Percentiles rank a stretch among this genome's conserved stretches.
These are phyloP conservation scores for Bassia scoparia DNA, from an alignment of 148 eudicot species.

Conservation along the genomic window DNA sequence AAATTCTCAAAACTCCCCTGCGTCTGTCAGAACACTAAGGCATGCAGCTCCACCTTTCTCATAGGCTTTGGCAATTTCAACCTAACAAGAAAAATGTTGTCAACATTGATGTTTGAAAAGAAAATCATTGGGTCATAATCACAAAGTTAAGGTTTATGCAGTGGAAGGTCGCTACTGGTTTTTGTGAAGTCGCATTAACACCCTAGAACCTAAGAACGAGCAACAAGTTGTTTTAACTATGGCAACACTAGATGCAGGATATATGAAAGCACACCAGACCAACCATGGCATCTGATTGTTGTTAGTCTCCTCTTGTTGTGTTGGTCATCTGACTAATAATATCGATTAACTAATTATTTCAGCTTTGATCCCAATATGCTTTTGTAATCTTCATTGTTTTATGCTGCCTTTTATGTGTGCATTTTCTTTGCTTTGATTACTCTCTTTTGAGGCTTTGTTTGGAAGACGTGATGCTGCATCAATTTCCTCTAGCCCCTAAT, in stretches of 20 bases:
- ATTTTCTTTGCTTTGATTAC: no score
- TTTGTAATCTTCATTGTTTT: no score
- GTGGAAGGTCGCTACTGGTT: not conserved
- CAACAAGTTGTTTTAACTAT: not conserved
- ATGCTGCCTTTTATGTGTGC: no score
- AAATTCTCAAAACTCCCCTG: slow-evolving; percentile 93
- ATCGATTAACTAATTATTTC: no score
- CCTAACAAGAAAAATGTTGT: slow-evolving; percentile 33
- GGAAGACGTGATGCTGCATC: no score
- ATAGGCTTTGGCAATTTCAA: slow-evolving; percentile 82
- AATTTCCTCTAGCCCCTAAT: no score
- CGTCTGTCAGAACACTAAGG: slow-evolving; percentile 89
- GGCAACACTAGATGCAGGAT: not conserved
- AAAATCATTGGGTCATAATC: not conserved
- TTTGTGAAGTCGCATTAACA: not conserved
- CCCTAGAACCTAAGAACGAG: not conserved
- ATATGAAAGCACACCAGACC: not conserved
- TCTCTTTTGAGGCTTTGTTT: no score
- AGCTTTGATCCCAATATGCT: no score
- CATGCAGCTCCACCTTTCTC: slow-evolving; percentile 99
- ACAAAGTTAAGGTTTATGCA: not conserved
- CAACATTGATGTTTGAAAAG: not conserved
- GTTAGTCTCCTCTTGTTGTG: no score
- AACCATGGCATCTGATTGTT: not conserved
- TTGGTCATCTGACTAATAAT: no score